These are phyloP conservation scores for Lasiodiplodia theobromae DNA, from an alignment of 2,329 filamentous ascomycete genomes.

Conservation along the genomic window DNA sequence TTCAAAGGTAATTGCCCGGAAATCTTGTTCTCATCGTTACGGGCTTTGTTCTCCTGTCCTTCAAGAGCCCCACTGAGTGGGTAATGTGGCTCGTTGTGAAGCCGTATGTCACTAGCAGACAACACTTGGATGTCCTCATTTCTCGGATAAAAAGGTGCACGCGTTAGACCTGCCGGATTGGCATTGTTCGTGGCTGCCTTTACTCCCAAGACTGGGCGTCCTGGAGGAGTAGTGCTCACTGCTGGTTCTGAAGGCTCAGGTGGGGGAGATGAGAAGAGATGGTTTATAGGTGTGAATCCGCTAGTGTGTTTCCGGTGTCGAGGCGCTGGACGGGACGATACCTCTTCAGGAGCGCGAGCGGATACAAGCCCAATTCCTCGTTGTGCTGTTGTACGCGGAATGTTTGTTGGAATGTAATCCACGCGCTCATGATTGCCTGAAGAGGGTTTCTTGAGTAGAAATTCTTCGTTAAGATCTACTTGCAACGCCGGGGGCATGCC, in stretches of 20 bases:
- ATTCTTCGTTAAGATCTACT: background rate
- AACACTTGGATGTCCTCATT: slow-evolving; percentile 2
- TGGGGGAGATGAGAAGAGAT: slow-evolving; percentile 4
- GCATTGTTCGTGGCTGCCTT: background rate
- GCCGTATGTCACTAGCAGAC: slow-evolving; percentile 3
- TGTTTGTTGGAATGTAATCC: background rate
- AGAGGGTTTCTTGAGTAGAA: background rate
- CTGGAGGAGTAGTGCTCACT: slow-evolving; percentile 19
- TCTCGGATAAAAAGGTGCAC: background rate
- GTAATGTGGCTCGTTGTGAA: background rate
- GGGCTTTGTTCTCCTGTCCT: slow-evolving; percentile 2
- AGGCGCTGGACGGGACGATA: background rate
- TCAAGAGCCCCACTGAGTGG: background rate
- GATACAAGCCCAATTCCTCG: background rate
- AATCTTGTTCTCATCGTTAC: background rate
- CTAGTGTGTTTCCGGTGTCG: background rate
- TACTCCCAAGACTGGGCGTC: slow-evolving; percentile 3
- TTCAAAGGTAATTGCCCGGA: background rate
- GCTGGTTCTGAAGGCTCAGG: background rate
- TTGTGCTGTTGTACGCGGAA: background rate
- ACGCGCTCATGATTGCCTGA: background rate
- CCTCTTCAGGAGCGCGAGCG: background rate
- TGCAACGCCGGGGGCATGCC: background rate
- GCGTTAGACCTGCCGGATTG: background rate
- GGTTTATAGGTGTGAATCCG: slow-evolving; percentile 20